These are phyloP conservation scores for Suillus brevipes DNA, from an alignment of 768 basidiomycete species.

Conservation along the genomic window DNA sequence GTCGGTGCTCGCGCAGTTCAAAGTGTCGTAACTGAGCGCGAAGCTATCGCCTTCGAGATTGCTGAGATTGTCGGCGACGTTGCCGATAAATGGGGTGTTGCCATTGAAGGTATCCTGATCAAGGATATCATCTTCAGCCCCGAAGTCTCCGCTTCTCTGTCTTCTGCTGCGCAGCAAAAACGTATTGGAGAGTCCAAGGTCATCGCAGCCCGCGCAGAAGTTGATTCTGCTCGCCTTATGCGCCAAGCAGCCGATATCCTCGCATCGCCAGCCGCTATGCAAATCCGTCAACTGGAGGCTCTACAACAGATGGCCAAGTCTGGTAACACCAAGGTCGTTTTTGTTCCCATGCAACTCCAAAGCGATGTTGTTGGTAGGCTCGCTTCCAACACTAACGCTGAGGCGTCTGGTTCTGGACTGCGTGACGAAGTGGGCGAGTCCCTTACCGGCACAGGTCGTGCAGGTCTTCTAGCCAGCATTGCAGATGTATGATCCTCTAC, in stretches of 20 bases:
- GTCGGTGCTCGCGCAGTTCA: constrained; percentile 96
- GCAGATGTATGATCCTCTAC: constrained; percentile 22
- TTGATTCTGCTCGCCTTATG: constrained; percentile 94
- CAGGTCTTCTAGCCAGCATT: constrained; percentile 24
- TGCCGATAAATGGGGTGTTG: constrained; percentile 95
- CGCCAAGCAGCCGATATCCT: constrained; percentile 94
- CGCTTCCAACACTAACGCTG: constrained; percentile 18
- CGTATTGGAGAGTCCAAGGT: constrained; percentile 96
- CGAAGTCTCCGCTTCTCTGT: constrained; percentile 88
- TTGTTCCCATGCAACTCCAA: constrained; percentile 91
- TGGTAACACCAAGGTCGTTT: constrained; percentile 87
- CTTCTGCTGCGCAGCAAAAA: constrained; percentile 96
- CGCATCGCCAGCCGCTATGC: constrained; percentile 95
- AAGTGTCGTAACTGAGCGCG: constrained; percentile 93
- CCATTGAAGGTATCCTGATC: constrained; percentile 94
- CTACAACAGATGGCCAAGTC: constrained; percentile 94
- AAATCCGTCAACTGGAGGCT: constrained; percentile 95
- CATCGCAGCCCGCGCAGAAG: constrained; percentile 94
- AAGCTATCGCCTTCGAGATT: constrained; percentile 94
- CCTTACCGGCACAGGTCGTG: constrained; percentile 27
- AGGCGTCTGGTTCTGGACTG: constrained; percentile 22
- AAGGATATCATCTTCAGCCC: constrained; percentile 92
- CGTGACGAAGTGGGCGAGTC: constrained; percentile 27
- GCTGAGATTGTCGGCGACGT: constrained; percentile 93
- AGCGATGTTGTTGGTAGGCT: constrained; percentile 64